phyloP scores from a whole-genome alignment of 192 early-diverging fungal species.

The Lobosporangium transversale region DNA sequence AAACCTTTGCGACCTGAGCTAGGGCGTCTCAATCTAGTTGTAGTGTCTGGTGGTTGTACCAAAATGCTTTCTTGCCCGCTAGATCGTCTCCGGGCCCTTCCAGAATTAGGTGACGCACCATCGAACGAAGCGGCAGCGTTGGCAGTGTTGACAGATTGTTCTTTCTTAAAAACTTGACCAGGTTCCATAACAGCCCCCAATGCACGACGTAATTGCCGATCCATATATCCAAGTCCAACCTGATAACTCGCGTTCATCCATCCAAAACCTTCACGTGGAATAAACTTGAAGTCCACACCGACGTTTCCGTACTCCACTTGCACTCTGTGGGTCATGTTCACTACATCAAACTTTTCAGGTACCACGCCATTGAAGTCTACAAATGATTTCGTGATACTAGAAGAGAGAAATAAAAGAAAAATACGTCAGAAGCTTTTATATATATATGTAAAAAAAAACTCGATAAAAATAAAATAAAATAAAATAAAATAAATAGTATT shows the following conservation, averaged over 20 bases:
- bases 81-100: not conserved
- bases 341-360: conserved; percentile 97
- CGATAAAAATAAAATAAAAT: conserved; percentile 1
- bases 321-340: conserved; percentile 87
- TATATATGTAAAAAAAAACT: not conserved
- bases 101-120: no score
- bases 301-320: conserved; percentile 98
- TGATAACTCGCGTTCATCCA: conserved; percentile 98
- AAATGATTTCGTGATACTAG: conserved; percentile 89
- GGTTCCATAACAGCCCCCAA: conserved; percentile 66
- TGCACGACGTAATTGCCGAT: conserved; percentile 75
- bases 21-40: conserved; percentile 29
- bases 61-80: conserved; percentile 5
- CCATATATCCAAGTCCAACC: conserved; percentile 83
- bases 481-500: not conserved
- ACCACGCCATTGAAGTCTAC: conserved; percentile 98
- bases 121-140: no score
- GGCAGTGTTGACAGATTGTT: not conserved
- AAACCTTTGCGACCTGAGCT: not conserved
- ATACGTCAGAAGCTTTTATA: conserved; percentile 10
- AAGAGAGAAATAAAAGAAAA: not conserved
- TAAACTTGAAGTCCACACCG: conserved; percentile 91
- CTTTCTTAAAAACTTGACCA: conserved; percentile 21
- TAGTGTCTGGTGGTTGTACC: conserved; percentile 36
- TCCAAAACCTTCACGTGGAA: conserved; percentile 96